These are phyloP conservation scores for Emergomyces orientalis DNA, from an alignment of 2,329 filamentous ascomycete genomes.

Conservation along the genomic window DNA sequence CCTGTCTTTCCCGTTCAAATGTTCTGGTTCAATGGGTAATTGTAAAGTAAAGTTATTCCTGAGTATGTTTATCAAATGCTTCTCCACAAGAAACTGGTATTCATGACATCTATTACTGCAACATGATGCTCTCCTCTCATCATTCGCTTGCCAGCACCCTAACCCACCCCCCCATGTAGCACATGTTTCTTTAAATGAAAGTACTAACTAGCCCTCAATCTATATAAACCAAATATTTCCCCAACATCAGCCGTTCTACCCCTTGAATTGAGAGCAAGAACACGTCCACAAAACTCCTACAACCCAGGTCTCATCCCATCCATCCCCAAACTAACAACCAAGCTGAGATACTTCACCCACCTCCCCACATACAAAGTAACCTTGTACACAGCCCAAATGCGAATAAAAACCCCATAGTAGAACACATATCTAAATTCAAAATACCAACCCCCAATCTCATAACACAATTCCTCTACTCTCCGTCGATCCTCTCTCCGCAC, in stretches of 20 bases:
- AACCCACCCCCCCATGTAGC: background rate
- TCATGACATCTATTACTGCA: background rate
- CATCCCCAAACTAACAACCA: background rate
- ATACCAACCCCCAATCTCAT: too few relatives aligned
- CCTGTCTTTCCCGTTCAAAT: background rate
- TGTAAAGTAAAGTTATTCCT: background rate
- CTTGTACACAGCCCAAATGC: background rate
- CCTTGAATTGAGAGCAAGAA: background rate
- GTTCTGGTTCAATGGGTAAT: background rate
- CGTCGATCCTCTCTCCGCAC: background rate
- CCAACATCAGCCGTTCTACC: background rate
- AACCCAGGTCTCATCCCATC: background rate
- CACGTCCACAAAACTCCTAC: background rate
- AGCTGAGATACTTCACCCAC: background rate
- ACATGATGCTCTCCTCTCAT: background rate
- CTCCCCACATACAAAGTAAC: background rate
- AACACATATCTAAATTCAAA: too few relatives aligned
- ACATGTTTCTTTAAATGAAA: background rate
- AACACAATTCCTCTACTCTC: background rate
- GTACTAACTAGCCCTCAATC: background rate
- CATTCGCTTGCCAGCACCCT: background rate
- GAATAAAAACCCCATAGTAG: too few relatives aligned
- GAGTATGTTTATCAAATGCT: background rate
- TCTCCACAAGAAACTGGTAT: background rate
- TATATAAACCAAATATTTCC: background rate